Conservation (phyloP, 2,329 filamentous ascomycete genomes). For the Phoma sp. region DNA sequence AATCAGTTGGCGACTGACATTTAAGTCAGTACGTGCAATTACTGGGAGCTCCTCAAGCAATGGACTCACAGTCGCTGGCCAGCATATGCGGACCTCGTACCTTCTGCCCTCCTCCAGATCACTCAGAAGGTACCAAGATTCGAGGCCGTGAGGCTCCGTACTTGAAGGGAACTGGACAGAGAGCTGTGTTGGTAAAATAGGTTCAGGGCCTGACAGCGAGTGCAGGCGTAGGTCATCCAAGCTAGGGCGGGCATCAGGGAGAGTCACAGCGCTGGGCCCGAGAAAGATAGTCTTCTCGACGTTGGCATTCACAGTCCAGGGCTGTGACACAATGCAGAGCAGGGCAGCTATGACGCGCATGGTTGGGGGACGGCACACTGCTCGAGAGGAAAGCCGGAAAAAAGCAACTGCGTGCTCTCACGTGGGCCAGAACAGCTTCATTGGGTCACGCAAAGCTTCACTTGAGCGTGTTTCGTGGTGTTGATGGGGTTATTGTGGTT, state of each 20-base stretch:
- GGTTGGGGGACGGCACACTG: slow-evolving; percentile 32
- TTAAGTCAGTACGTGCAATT: slow-evolving; percentile 22
- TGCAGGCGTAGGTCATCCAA: slow-evolving; percentile 69
- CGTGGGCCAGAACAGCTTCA: slow-evolving; percentile 23
- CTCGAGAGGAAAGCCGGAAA: neutral
- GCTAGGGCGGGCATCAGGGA: slow-evolving; percentile 64
- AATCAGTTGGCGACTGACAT: slow-evolving; percentile 83
- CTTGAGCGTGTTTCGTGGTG: slow-evolving; percentile 5
- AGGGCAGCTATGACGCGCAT: slow-evolving; percentile 44
- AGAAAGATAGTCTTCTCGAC: slow-evolving; percentile 91
- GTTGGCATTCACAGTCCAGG: slow-evolving; percentile 67
- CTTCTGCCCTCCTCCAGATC: slow-evolving; percentile 73
- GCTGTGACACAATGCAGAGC: slow-evolving; percentile 42
- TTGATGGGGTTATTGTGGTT: slow-evolving; percentile 13
- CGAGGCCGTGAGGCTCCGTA: slow-evolving; percentile 61
- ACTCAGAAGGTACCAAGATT: slow-evolving; percentile 82
- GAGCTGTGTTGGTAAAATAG: slow-evolving; percentile 68
- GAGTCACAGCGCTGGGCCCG: slow-evolving; percentile 66
- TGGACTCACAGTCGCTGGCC: slow-evolving; percentile 82
- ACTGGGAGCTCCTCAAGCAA: slow-evolving; percentile 5
- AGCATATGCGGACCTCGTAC: slow-evolving; percentile 93
- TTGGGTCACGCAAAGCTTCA: slow-evolving; percentile 15
- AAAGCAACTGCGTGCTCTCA: slow-evolving; percentile 19
- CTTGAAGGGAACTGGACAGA: slow-evolving; percentile 71
- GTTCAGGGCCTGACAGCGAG: slow-evolving; percentile 63